phyloP scores from a whole-genome alignment of 2,329 filamentous ascomycete genomes.

The Myriosclerotinia curreyana region DNA sequence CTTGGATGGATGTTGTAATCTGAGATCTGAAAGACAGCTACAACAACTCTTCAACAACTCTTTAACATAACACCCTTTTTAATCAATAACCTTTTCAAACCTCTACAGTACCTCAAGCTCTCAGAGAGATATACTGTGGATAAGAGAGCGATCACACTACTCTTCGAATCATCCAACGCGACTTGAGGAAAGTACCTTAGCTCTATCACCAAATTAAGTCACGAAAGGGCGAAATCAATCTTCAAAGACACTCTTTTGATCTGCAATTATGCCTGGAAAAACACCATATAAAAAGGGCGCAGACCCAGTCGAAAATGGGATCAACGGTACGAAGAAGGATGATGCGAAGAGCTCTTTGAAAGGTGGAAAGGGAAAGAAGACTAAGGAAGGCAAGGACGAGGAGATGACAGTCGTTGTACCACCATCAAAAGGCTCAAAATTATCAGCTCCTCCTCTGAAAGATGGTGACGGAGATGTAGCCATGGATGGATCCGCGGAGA shows the following conservation, averaged over 20 bases:
- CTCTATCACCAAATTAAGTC: slow-evolving; percentile 25
- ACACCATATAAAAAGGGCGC: slow-evolving; percentile 65
- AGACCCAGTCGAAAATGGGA: slow-evolving; percentile 65
- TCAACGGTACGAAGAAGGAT: slow-evolving; percentile 64
- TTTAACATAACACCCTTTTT: slow-evolving; percentile 9
- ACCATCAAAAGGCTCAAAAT: slow-evolving; percentile 62
- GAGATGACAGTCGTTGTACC: slow-evolving; percentile 82
- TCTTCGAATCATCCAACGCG: background rate
- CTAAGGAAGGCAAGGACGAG: slow-evolving; percentile 63
- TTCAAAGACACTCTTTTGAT: slow-evolving; percentile 23
- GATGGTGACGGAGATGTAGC: slow-evolving; percentile 67
- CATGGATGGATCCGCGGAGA: slow-evolving; percentile 57
- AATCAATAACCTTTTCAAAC: slow-evolving; percentile 5
- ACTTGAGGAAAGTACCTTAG: slow-evolving; percentile 6
- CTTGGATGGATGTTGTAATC: slow-evolving; percentile 20
- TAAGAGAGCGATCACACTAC: background rate
- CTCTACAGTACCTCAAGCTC: background rate
- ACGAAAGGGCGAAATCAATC: slow-evolving; percentile 34
- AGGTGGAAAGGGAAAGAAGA: slow-evolving; percentile 61
- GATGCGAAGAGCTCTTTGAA: slow-evolving; percentile 57
- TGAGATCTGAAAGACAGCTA: slow-evolving; percentile 19
- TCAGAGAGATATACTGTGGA: background rate
- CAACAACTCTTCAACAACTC: slow-evolving; percentile 17
- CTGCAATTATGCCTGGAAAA: slow-evolving; percentile 62
- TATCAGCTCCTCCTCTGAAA: slow-evolving; percentile 53